phyloP scores from a whole-genome alignment of 148 eudicot genomes.

The Fagopyrum homotropicum region DNA sequence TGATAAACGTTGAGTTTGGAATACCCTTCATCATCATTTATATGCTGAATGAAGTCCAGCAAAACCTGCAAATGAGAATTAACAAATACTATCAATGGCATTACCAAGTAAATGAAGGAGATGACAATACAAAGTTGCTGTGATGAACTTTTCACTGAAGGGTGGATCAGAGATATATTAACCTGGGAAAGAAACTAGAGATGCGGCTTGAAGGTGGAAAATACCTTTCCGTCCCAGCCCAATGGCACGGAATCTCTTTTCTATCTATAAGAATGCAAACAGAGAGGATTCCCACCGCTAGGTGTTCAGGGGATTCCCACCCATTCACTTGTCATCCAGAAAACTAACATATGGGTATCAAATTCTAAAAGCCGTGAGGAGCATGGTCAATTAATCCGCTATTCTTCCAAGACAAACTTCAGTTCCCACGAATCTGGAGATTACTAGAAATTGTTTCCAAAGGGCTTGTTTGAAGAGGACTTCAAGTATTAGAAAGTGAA shows the following conservation, averaged over 20 bases:
- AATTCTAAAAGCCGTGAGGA: no score
- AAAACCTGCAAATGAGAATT: slow-evolving; percentile 58
- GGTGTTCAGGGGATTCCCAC: neutral
- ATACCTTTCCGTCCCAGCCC: no score
- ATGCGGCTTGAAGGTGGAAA: neutral
- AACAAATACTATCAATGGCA: slow-evolving; percentile 5
- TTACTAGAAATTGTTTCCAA: neutral
- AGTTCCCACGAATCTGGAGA: no score
- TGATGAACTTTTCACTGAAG: neutral
- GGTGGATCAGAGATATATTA: neutral
- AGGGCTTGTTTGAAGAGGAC: neutral
- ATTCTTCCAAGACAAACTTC: no score
- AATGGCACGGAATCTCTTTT: no score
- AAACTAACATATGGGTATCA: neutral
- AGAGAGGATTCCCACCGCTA: neutral
- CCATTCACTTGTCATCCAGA: neutral
- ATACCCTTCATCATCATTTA: slow-evolving; percentile 98
- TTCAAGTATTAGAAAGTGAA: neutral
- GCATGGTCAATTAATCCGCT: no score
- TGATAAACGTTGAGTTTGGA: neutral
- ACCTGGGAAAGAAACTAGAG: neutral
- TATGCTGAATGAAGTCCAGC: slow-evolving; percentile 80
- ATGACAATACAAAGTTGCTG: neutral
- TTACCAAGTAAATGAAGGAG: neutral
- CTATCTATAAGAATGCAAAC: neutral